Evolutionary conservation across 106 monocot species (phyloP).

Genomic region (Apostasia ramifera): DNA sequence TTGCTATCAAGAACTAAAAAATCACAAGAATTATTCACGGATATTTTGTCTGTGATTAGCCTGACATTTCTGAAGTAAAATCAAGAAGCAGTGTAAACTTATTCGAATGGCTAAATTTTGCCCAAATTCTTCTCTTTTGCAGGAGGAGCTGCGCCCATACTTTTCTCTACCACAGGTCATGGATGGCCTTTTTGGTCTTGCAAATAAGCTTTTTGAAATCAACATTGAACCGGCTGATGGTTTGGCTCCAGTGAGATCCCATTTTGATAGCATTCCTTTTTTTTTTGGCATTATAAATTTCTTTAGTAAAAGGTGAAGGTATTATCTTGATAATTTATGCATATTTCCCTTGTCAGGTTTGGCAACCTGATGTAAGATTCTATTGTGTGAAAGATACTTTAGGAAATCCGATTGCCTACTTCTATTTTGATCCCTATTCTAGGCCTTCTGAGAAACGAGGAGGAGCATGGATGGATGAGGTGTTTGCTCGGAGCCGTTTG

Average conservation of each 20-base stretch:
- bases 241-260: slow-evolving; percentile 55
- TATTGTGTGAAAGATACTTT: slow-evolving; percentile 91
- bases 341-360: slow-evolving; percentile 47
- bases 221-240: slow-evolving; percentile 89
- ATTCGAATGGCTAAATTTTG: too few relatives aligned
- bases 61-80: too few relatives aligned
- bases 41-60: too few relatives aligned
- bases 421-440: slow-evolving; percentile 99
- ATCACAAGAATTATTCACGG: too few relatives aligned
- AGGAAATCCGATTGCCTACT: slow-evolving; percentile 76
- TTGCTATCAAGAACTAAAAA: too few relatives aligned
- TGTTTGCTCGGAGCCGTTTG: slow-evolving; percentile 80
- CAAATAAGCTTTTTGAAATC: slow-evolving; percentile 82
- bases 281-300: too few relatives aligned
- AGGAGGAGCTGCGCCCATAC: slow-evolving; percentile 96
- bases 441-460: slow-evolving; percentile 96
- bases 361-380: slow-evolving; percentile 85
- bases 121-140: neutral
- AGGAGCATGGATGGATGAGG: slow-evolving; percentile 99
- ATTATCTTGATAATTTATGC: neutral
- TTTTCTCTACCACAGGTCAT: slow-evolving; percentile 91
- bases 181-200: slow-evolving; percentile 94
- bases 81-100: too few relatives aligned
- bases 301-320: too few relatives aligned
- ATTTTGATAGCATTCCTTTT: neutral